Evolutionary conservation across 1,284 basidiomycete species (phyloP).

Genomic region (Chalciporus sp.): DNA sequence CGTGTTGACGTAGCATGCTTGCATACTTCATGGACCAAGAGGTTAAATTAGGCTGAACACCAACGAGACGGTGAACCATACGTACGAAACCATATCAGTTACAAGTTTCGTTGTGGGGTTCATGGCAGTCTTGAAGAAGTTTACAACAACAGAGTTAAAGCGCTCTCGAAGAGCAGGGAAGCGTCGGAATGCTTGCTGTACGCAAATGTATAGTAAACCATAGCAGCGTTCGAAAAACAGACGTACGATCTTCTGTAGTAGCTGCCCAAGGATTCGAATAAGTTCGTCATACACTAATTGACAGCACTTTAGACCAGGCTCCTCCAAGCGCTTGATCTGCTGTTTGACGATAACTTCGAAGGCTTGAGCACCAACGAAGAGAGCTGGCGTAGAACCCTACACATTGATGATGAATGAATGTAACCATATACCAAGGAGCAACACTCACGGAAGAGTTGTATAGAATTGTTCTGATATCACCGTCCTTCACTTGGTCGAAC

Average conservation of each 20-base stretch:
- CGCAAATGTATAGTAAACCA: conserved; percentile 8
- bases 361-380: conserved; percentile 95
- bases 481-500: conserved; percentile 98
- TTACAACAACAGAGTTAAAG: conserved; percentile 93
- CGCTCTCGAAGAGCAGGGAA: conserved; percentile 93
- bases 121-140: conserved; percentile 96
- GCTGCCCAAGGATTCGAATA: conserved; percentile 91
- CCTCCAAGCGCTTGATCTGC: conserved; percentile 95
- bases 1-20: conserved; percentile 98
- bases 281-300: conserved; percentile 96
- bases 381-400: conserved; percentile 91
- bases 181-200: conserved; percentile 90
- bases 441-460: conserved; percentile 91
- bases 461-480: conserved; percentile 92
- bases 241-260: conserved; percentile 87
- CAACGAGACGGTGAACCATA: conserved; percentile 8
- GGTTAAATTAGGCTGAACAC: background rate
- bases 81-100: conserved; percentile 85
- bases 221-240: background rate
- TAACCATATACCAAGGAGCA: background rate
- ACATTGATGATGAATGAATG: conserved; percentile 1
- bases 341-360: conserved; percentile 99
- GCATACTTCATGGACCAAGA: conserved; percentile 65
- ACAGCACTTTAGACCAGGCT: conserved; percentile 91
- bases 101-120: conserved; percentile 94